Conservation (phyloP, 2,329 filamentous ascomycete species). For the Allantophomopsis lycopodina region DNA sequence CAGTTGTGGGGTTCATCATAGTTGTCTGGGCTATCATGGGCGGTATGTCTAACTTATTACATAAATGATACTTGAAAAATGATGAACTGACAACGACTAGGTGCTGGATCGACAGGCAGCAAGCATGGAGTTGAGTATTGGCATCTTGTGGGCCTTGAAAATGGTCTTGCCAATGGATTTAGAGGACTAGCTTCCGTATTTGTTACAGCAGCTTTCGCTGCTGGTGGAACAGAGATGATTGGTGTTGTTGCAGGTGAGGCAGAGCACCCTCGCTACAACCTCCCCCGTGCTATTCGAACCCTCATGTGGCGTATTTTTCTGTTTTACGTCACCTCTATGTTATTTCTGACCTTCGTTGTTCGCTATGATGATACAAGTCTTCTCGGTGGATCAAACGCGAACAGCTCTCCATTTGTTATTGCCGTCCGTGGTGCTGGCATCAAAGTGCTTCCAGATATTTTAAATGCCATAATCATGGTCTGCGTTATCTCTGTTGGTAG, state of each 20-base stretch:
- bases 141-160: slow-evolving; percentile 28
- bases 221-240: slow-evolving; percentile 37
- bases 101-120: slow-evolving; percentile 37
- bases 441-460: slow-evolving; percentile 34
- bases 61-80: neutral
- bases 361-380: slow-evolving; percentile 24
- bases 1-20: slow-evolving; percentile 58
- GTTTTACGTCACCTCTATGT: slow-evolving; percentile 25
- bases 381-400: slow-evolving; percentile 20
- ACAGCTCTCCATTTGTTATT: slow-evolving; percentile 37
- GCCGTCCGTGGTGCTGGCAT: slow-evolving; percentile 34
- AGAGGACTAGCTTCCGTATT: slow-evolving; percentile 47
- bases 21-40: slow-evolving; percentile 55
- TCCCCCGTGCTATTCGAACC: slow-evolving; percentile 31
- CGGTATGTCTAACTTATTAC: slow-evolving; percentile 1
- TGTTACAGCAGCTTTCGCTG: slow-evolving; percentile 50
- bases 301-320: slow-evolving; percentile 35
- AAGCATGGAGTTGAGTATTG: slow-evolving; percentile 29
- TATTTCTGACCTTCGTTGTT: slow-evolving; percentile 33
- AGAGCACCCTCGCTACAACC: slow-evolving; percentile 26
- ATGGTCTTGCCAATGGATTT: slow-evolving; percentile 27
- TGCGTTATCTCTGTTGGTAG: slow-evolving; percentile 41
- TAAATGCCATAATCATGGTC: slow-evolving; percentile 40
- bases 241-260: slow-evolving; percentile 33
- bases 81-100: neutral